Evolutionary conservation across 2,329 filamentous ascomycete species (phyloP).

Genomic region (Fusarium heterosporum): DNA sequence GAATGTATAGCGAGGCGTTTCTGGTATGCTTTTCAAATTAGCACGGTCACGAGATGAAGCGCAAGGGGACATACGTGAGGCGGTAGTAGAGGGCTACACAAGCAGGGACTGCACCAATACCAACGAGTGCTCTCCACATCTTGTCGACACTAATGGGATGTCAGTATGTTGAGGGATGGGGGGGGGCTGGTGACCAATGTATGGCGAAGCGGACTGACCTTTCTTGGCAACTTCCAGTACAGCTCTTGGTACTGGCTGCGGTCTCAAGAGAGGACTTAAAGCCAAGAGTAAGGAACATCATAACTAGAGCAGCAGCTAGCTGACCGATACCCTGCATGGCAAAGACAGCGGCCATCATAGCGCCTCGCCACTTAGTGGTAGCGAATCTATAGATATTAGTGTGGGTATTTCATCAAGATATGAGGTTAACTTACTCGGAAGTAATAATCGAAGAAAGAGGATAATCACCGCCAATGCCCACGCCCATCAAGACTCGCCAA

Average conservation of each 20-base stretch:
- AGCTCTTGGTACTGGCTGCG: constrained; percentile 64
- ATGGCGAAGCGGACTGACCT: no score
- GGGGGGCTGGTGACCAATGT: no score
- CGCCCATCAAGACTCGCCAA: constrained; percentile 80
- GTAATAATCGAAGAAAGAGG: constrained; percentile 86
- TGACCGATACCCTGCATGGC: constrained; percentile 90
- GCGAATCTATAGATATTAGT: constrained; percentile 62
- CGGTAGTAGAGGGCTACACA: constrained; percentile 81
- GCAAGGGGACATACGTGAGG: constrained; percentile 40
- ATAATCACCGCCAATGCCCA: constrained; percentile 69
- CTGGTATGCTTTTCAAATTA: constrained; percentile 67
- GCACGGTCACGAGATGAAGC: no score
- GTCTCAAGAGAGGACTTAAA: constrained; percentile 73
- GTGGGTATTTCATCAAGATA: accelerated
- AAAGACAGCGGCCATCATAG: constrained; percentile 89
- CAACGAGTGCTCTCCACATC: constrained; percentile 87
- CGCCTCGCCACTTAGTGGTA: constrained; percentile 85
- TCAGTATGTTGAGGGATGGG: no score
- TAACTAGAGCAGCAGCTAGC: constrained; percentile 78
- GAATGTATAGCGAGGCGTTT: constrained; percentile 90
- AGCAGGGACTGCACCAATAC: constrained; percentile 83
- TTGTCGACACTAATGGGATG: constrained; percentile 71
- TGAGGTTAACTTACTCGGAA: constrained; percentile 69
- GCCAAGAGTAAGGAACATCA: constrained; percentile 78
- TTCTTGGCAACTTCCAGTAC: constrained; percentile 55